Evolutionary conservation across 2,329 filamentous ascomycete species (phyloP).

Genomic region (Aspergillus pseudoglaucus): DNA sequence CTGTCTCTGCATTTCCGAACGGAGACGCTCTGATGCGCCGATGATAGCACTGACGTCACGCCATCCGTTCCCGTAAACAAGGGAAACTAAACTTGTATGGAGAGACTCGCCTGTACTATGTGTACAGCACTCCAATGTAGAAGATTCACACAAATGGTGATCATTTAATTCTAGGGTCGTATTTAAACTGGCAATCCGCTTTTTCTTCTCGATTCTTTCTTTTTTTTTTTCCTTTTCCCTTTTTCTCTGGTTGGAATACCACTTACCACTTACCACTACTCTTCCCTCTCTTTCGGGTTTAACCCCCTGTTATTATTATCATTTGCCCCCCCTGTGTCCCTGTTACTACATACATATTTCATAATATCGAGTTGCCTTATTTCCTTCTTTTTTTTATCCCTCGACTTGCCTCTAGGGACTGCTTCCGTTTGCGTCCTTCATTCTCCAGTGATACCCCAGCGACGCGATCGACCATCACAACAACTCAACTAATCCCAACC

Average conservation of each 20-base stretch:
- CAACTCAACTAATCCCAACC: background rate
- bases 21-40: too few species aligned
- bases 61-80: background rate
- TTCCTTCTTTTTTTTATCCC: background rate
- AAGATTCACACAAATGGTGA: too few species aligned
- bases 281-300: background rate
- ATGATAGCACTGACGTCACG: slow-evolving; percentile 8
- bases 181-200: background rate
- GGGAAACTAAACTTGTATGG: too few species aligned
- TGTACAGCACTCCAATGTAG: too few species aligned
- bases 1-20: too few species aligned
- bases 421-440: slow-evolving; percentile 3
- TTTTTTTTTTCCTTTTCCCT: background rate
- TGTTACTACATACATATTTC: background rate
- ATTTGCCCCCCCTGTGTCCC: background rate
- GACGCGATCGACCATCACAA: slow-evolving; percentile 5
- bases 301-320: too few species aligned
- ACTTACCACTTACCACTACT: background rate
- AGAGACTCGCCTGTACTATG: too few species aligned
- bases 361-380: too few species aligned
- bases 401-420: background rate
- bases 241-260: background rate
- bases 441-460: slow-evolving; percentile 15
- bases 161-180: background rate
- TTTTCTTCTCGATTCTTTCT: background rate